Percentiles rank a stretch among this genome's conserved stretches.
Conservation (phyloP, 108 stramenopile genomes). For the Discostella stelligeroides region DNA sequence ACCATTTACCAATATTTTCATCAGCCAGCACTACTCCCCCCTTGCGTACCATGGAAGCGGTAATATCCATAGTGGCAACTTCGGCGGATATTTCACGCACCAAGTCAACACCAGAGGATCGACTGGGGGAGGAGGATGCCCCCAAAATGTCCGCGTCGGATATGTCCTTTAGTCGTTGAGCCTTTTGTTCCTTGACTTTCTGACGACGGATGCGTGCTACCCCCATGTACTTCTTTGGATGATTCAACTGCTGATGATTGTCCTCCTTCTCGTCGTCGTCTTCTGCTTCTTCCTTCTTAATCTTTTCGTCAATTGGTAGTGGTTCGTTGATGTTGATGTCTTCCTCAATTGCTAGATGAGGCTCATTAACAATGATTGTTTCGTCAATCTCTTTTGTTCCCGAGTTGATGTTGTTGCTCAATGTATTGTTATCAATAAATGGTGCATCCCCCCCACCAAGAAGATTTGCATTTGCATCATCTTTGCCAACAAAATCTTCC, state of each 20-base stretch:
- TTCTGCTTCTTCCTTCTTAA: no score
- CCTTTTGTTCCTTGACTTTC: slow-evolving; percentile 49
- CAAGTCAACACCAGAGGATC: neutral
- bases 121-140: neutral
- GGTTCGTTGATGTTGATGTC: no score
- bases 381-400: no score
- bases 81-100: slow-evolving; percentile 30
- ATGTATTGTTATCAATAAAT: no score
- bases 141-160: slow-evolving; percentile 3
- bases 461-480: no score
- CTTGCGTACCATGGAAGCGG: slow-evolving; percentile 45
- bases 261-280: slow-evolving; percentile 6
- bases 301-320: no score
- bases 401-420: no score
- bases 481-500: neutral
- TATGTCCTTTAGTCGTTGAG: slow-evolving; percentile 35
- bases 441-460: no score
- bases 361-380: no score
- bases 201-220: slow-evolving; percentile 51
- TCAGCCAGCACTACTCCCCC: slow-evolving; percentile 12
- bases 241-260: no score
- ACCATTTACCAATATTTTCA: neutral
- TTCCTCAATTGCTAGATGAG: no score
- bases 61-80: slow-evolving; percentile 37
- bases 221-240: slow-evolving; percentile 56